Percentiles rank a stretch among this genome's conserved stretches.
Conservation (phyloP, 1,284 basidiomycete genomes). For the Cutaneotrichosporon dermatis region DNA sequence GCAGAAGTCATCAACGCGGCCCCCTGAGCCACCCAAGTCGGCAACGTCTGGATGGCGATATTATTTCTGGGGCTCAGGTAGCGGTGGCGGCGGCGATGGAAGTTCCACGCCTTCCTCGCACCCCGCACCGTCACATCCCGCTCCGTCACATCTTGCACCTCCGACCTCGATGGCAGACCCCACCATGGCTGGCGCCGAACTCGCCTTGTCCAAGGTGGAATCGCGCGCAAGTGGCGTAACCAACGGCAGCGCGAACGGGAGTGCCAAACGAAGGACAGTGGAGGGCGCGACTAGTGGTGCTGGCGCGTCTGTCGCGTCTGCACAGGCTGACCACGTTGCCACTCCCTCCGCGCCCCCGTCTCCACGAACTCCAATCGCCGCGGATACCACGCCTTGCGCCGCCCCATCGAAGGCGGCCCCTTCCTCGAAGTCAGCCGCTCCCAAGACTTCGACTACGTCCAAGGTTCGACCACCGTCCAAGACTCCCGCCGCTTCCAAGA, state of each 20-base stretch:
- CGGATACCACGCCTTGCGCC: no score
- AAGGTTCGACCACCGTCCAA: neutral
- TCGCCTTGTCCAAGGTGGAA: neutral
- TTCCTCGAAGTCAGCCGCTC: neutral
- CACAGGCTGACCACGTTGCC: neutral
- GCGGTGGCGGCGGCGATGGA: neutral
- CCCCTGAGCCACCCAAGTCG: neutral
- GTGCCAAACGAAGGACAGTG: conserved; percentile 7
- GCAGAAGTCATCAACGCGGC: neutral
- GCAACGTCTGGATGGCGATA: conserved; percentile 2
- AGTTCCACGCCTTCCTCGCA: neutral
- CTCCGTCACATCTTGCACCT: neutral
- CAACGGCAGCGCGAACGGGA: neutral
- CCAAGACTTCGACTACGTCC: neutral
- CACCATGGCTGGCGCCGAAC: neutral
- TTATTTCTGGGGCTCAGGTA: conserved; percentile 8
- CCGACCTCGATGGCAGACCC: neutral
- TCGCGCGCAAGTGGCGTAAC: neutral
- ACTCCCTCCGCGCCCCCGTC: neutral
- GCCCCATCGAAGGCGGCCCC: neutral
- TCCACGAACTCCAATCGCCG: neutral
- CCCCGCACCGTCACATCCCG: neutral
- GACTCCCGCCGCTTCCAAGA: neutral
- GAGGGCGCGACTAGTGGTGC: neutral
- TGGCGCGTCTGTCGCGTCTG: no score